A percentile compares a stretch with the other conserved stretches of the same genome.
Conservation (phyloP, 192 early-diverging fungal species). For the Umbelopsis vinacea region DNA sequence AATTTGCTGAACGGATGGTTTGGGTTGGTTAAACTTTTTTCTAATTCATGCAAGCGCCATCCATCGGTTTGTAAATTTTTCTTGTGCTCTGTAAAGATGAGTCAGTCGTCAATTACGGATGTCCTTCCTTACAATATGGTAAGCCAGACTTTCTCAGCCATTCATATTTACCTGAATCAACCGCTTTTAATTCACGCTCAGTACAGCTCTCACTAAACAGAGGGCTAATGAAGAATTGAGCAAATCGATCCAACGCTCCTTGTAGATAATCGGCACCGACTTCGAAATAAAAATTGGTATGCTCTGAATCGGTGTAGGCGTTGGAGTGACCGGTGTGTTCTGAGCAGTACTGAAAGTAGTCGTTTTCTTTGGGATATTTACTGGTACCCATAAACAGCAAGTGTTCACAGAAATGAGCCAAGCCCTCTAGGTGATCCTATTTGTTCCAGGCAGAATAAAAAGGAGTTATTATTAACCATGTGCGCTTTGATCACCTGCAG, state of each 20-base stretch:
- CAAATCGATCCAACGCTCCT: constrained; percentile 60
- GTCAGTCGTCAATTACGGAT: too few relatives aligned
- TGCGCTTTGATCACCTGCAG: constrained; percentile 18
- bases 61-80: constrained; percentile 85
- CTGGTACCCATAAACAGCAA: constrained; percentile 66
- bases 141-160: background rate
- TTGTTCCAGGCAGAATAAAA: background rate
- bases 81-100: constrained; percentile 70
- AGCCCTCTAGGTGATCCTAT: constrained; percentile 58
- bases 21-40: constrained; percentile 70
- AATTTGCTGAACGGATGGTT: constrained; percentile 84
- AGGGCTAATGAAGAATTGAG: constrained; percentile 91
- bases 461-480: constrained; percentile 3
- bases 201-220: constrained; percentile 82
- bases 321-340: constrained; percentile 57
- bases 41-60: constrained; percentile 83
- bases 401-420: constrained; percentile 77
- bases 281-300: constrained; percentile 61
- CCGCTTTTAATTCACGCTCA: constrained; percentile 88
- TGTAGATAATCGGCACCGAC: constrained; percentile 53
- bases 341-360: constrained; percentile 55
- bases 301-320: constrained; percentile 50
- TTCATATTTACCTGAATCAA: constrained; percentile 79
- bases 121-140: too few relatives aligned
- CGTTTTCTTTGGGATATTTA: constrained; percentile 73